Evolutionary conservation across 192 early-diverging fungal species (phyloP), one percentile per base, ranked within the genome.

Genomic region (Backusella westeae): DNA sequence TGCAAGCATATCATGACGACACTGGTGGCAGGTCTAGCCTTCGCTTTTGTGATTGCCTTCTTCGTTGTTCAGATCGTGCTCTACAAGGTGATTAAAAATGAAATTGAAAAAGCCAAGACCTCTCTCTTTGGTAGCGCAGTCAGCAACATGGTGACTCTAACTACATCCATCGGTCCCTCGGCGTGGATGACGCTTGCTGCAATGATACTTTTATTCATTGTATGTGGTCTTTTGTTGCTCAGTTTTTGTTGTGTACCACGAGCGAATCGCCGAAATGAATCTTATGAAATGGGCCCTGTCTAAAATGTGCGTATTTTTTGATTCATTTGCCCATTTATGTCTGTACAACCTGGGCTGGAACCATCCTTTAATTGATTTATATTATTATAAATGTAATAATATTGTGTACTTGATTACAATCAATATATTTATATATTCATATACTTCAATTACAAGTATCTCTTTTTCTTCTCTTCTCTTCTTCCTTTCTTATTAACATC

Each of bases 381-480:
- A 34, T 23, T 38, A 69, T 69, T 69, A 36, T 38, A 49, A n/a
- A 49, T 49, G 46, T 49, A 49, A 63, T 63, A 63, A 63, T 63
- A 63, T 63, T 63, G 56, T 63, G 56, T 63, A 63, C 26, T 63
- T 63, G 56, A 63, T 63, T 63, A 63, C 56, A 63, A 29, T 69
- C 68, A 69, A 38, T 69, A 69, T 69, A 69, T 69, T 69, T 17
- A 17, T 67, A 23, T 69, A 38, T 69, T 29, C 35, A 21, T 69
- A 36, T 69, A 38, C 3, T 36, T 69, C 36, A 23, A 69, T 69
- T 41, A 35, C 36, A n/a, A 38, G n/a, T 26, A 21, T 36, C 23
- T 17, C 17, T 23, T 23, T 23, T 12, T 41, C 5, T 12, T 69
- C 26, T 17, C n/a, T 69, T 23, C n/a, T 35, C 35, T 15, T 68